phyloP scores from a whole-genome alignment of 2,329 filamentous ascomycete species.

The Nothophoma quercina region DNA sequence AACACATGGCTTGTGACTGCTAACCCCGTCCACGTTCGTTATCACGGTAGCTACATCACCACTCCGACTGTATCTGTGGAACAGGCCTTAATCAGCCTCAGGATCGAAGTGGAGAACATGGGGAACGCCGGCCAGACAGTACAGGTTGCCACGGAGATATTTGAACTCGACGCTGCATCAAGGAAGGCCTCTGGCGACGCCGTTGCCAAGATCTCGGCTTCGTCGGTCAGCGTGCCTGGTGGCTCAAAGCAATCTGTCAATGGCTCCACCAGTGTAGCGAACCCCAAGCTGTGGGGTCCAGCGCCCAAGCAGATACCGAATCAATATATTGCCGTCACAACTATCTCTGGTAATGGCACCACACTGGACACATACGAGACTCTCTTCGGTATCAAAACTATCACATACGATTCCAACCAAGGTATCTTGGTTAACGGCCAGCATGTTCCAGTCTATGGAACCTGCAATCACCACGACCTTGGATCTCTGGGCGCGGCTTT shows the following conservation, averaged over 20 bases:
- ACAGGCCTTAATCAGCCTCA: slow-evolving; percentile 56
- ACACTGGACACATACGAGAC: slow-evolving; percentile 58
- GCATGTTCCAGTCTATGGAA: slow-evolving; percentile 55
- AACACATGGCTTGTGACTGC: slow-evolving; percentile 64
- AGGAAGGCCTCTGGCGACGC: slow-evolving; percentile 25
- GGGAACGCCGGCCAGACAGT: slow-evolving; percentile 44
- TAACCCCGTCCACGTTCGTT: slow-evolving; percentile 54
- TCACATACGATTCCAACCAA: slow-evolving; percentile 51
- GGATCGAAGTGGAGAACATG: slow-evolving; percentile 58
- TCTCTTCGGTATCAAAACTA: slow-evolving; percentile 58
- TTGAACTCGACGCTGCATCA: slow-evolving; percentile 47
- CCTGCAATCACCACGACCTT: slow-evolving; percentile 61
- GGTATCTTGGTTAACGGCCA: slow-evolving; percentile 59
- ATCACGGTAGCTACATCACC: slow-evolving; percentile 60
- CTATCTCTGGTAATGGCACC: slow-evolving; percentile 24
- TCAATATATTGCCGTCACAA: slow-evolving; percentile 58
- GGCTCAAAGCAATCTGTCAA: slow-evolving; percentile 47
- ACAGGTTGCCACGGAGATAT: slow-evolving; percentile 53
- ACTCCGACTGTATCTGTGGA: slow-evolving; percentile 55
- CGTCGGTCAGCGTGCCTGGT: slow-evolving; percentile 39
- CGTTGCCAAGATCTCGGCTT: slow-evolving; percentile 47
- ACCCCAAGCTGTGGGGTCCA: slow-evolving; percentile 60
- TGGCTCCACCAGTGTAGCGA: slow-evolving; percentile 46
- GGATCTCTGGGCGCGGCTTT: slow-evolving; percentile 61
- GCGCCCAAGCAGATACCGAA: slow-evolving; percentile 56